Evolutionary conservation across 2,329 filamentous ascomycete genomes (phyloP).

Genomic region (Pseudogymnoascus sp.): DNA sequence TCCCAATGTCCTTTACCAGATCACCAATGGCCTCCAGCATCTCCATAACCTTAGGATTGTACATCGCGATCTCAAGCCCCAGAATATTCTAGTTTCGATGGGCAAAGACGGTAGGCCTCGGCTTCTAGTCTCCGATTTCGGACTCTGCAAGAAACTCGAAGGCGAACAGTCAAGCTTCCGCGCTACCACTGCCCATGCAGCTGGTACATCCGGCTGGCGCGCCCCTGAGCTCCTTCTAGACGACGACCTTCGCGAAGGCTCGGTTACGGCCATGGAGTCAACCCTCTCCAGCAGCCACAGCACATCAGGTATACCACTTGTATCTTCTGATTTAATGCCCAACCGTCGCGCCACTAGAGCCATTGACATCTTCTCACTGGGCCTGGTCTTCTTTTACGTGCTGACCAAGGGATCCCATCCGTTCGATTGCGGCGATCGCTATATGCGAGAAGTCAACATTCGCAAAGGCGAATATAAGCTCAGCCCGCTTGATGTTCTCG

Average conservation of each 20-base stretch:
- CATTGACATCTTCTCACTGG: constrained; percentile 95
- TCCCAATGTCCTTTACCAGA: constrained; percentile 74
- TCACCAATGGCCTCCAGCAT: constrained; percentile 81
- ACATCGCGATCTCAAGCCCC: constrained; percentile 92
- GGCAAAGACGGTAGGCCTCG: constrained; percentile 62
- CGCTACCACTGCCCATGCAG: constrained; percentile 86
- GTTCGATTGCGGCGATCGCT: constrained; percentile 87
- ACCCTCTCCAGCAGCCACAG: constrained; percentile 45
- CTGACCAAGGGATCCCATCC: constrained; percentile 86
- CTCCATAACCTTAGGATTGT: constrained; percentile 89
- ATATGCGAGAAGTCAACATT: constrained; percentile 95
- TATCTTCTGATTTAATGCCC: constrained; percentile 47
- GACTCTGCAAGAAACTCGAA: constrained; percentile 93
- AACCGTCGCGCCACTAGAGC: constrained; percentile 83
- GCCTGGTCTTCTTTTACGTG: constrained; percentile 98
- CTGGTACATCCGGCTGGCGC: constrained; percentile 91
- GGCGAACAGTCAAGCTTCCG: constrained; percentile 91
- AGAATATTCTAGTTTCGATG: constrained; percentile 86
- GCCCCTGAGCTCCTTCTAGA: constrained; percentile 86
- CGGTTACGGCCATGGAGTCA: constrained; percentile 37
- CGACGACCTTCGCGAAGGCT: constrained; percentile 52
- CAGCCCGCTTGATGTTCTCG: constrained; percentile 61
- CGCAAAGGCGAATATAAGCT: constrained; percentile 78
- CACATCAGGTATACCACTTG: constrained; percentile 49
- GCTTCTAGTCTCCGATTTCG: constrained; percentile 95